Evolutionary conservation across 139 green algal genomes (phyloP), one percentile per base, ranked within the genome.

Genomic region (Chloropicon primus): DNA sequence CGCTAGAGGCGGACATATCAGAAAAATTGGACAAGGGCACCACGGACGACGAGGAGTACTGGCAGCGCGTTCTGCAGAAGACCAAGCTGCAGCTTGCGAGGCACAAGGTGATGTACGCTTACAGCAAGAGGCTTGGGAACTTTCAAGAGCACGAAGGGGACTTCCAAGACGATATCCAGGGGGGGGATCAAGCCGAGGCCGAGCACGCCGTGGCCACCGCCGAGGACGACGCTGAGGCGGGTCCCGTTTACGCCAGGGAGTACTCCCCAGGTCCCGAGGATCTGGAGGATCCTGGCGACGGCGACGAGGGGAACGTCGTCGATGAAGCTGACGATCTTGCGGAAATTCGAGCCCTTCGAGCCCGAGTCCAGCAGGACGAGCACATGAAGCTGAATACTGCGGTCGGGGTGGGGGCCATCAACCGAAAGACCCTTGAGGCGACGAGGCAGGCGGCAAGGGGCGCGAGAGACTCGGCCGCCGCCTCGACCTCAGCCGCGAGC

Each of bases 31-130:
- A 88, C 27, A 74, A 24, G 24, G 85, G 85, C 1, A 54, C 72
- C 22, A 82, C 80, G 0, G 80, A 78, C 0, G 88, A 92, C 81
- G 85, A 85, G 1, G 92, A 96, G 81, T 97, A 94, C 86, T 94
- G 88, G 87, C 79, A 89, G 25, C 86, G 85, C 2, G 91, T 96
- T 72, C 85, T 91, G 27, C 81, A 79, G 71, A 77, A 88, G 22
- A 82, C 93, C 21, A 74, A 54, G 22, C n/a, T 85, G 22, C 73
- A 78, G 5, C 24, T 25, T 76, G 88, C 90, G 54, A 87, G 83
- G 75, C 86, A 86, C 2, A 74, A 85, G 75, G 79, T 94, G 76
- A 10, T 73, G 74, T 3, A 54, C 84, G 26, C 77, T 88, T 77
- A 72, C 79, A 78, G 72, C 53, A 26, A 72, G 71, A 79, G 77